phyloP scores from a whole-genome alignment of 352 stramenopile genomes.

The Phytophthora cryptogea region DNA sequence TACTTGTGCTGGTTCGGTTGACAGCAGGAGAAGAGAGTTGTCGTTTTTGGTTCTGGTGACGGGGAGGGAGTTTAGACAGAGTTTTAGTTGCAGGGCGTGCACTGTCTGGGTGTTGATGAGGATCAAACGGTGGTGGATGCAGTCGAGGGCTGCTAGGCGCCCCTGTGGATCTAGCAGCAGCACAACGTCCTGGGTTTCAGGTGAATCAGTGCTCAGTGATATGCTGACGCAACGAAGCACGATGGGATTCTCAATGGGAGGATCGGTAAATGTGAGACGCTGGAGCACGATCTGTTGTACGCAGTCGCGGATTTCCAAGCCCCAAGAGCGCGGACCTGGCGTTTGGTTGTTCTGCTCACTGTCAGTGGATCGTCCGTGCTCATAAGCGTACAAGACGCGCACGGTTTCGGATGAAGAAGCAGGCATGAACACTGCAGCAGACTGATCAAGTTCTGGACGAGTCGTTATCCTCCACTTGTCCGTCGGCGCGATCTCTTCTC shows the following conservation, averaged over 20 bases:
- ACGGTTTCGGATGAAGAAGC: constrained; percentile 5
- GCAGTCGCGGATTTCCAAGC: constrained; percentile 51
- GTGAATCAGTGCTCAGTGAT: constrained; percentile 2
- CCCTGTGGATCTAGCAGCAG: constrained; percentile 32
- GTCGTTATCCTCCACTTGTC: constrained; percentile 41
- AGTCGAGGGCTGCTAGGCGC: constrained; percentile 35
- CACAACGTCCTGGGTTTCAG: constrained; percentile 15
- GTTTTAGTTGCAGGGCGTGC: constrained; percentile 11
- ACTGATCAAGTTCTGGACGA: constrained; percentile 10
- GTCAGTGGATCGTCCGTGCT: background rate
- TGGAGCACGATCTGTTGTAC: constrained; percentile 27
- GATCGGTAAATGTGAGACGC: constrained; percentile 28
- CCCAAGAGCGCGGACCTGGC: constrained; percentile 16
- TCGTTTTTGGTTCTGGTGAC: background rate
- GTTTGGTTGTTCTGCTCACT: background rate
- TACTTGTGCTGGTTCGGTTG: constrained; percentile 15
- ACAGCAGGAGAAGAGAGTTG: constrained; percentile 13
- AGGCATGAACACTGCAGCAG: constrained; percentile 17
- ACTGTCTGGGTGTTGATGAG: constrained; percentile 20
- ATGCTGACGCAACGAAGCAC: constrained; percentile 7
- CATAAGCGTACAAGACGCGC: constrained; percentile 25
- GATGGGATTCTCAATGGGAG: background rate
- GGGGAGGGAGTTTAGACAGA: constrained; percentile 1
- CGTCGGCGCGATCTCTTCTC: constrained; percentile 29
- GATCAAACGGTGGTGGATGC: constrained; percentile 10